Base-by-base conservation (phyloP, 768 basidiomycete species). In the Trametes gibbosa region DNA sequence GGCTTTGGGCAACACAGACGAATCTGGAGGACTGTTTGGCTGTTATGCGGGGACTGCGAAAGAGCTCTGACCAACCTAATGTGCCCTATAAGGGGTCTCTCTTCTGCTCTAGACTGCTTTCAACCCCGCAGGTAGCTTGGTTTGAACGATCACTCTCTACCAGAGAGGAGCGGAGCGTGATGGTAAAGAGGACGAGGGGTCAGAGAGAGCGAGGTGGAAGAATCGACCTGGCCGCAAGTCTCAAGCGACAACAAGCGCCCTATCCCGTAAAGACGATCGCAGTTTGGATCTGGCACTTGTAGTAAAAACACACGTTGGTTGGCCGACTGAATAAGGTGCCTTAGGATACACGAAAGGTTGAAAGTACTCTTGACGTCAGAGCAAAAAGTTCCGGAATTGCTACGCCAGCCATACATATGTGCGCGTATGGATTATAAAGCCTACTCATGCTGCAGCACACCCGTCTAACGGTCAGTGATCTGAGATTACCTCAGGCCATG, bases 401-500 rank as follows among this genome's bases (percentile, higher is more conserved):
- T 32, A 32, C n/a, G n/a, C n/a, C n/a, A n/a, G n/a, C n/a, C n/a
- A 32, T 32, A 4, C 10, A 32, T 10, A 10, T 10, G 10, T 32
- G 29, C 29, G 29, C 29, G 29, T 32, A 32, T 10, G 29, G 29
- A 32, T 32, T 32, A 32, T 10, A 32, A 10, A 32, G n/a, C n/a
- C n/a, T 32, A 32, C 10, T 32, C 29, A 32, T 32, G 29, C 10
- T 32, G 4, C 29, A 39, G 5, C 34, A 48, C n/a, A 29, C 47
- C 49, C 24, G 27, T 16, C 35, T n/a, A 23, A 6, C 41, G 5
- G 16, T 19, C 40, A 2, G 16, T 73, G 69, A 50, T 71, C 68
- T 51, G 63, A 61, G 17, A 56, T 59, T 29, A 21, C 24, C 13
- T 62, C 53, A 1, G 73, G 72, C 74, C 73, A 73, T 35, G 66